A percentile compares a stretch with the other conserved stretches of the same genome.
These are phyloP conservation scores for Drechslera avenae DNA, from an alignment of 2,329 filamentous ascomycete genomes.

Conservation along the genomic window DNA sequence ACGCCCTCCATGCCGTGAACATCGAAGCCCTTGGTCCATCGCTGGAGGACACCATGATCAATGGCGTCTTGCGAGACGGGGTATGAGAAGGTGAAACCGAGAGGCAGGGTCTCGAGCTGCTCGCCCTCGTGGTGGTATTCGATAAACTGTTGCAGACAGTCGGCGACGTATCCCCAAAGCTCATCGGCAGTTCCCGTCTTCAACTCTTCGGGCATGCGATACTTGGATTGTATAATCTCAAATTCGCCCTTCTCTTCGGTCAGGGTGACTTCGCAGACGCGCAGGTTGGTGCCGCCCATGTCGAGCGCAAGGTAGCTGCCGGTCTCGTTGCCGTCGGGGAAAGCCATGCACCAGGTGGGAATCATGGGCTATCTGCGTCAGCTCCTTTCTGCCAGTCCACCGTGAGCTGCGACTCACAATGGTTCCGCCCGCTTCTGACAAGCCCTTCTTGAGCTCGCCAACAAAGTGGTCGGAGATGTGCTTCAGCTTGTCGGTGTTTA, in stretches of 20 bases:
- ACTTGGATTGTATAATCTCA: slow-evolving; percentile 95
- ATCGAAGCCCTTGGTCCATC: slow-evolving; percentile 98
- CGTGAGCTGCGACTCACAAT: slow-evolving; percentile 70
- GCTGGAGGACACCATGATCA: slow-evolving; percentile 87
- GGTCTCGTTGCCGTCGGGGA: slow-evolving; percentile 84
- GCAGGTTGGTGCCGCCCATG: slow-evolving; percentile 94
- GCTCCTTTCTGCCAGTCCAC: slow-evolving; percentile 87
- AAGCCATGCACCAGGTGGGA: slow-evolving; percentile 93
- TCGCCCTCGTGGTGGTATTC: slow-evolving; percentile 77
- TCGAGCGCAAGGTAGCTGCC: slow-evolving; percentile 90
- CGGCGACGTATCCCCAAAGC: slow-evolving; percentile 93
- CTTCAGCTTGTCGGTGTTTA: slow-evolving; percentile 81
- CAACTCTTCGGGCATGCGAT: slow-evolving; percentile 91
- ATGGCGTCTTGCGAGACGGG: slow-evolving; percentile 93
- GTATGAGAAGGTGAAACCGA: slow-evolving; percentile 97
- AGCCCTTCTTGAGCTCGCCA: slow-evolving; percentile 82
- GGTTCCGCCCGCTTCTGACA: slow-evolving; percentile 85
- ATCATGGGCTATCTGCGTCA: slow-evolving; percentile 79
- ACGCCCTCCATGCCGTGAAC: slow-evolving; percentile 89
- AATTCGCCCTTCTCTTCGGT: slow-evolving; percentile 89
- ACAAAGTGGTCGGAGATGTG: slow-evolving; percentile 89
- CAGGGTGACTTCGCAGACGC: slow-evolving; percentile 91
- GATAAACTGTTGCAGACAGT: slow-evolving; percentile 90
- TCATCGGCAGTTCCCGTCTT: slow-evolving; percentile 86
- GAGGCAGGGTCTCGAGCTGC: slow-evolving; percentile 69